Evolutionary conservation across 2,329 filamentous ascomycete species (phyloP), one percentile per base, ranked within the genome.

Genomic region (Aspergillus vadensis): DNA sequence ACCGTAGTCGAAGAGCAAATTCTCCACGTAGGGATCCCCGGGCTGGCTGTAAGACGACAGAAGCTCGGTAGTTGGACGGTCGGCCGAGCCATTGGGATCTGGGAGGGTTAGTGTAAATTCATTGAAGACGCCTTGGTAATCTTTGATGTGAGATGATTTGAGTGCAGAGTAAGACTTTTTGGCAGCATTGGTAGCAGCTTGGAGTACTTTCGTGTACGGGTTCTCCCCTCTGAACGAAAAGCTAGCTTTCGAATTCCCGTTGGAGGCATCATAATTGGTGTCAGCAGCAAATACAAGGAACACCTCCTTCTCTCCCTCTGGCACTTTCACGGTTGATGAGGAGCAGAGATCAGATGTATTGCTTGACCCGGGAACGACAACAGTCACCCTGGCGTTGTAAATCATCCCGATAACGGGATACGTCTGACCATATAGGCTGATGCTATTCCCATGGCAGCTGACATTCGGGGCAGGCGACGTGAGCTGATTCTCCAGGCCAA

Each of bases 21-120:
- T 76, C 58, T 85, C 83, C 0, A 86, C 67, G 51, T 78, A 85
- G 0, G 84, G 83, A 53, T 86, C 78, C 0, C 81, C 65, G 4
- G 70, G 67, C 12, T 67, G 65, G 38, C 70, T 65, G 38, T 79
- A 77, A 15, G 64, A 64, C 4, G 68, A 55, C 27, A 81, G 68
- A 2, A 80, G 59, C 12, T 67, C 55, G 4, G 72, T 67, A n/a
- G 65, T 67, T 55, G 57, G 69, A 51, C 55, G 70, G 30, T 27
- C 50, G n/a, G 57, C 62, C 5, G 67, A 69, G 17, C 53, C 53
- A 2, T 55, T 19, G 2, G 57, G 52, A 32, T 68, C 67, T 1
- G 69, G 62, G 80, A 84, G 67, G 83, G 81, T 6, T 72, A 67
- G 1, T 77, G 49, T 61, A 84, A 70, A 70, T 1, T 44, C 27